These are phyloP conservation scores for Chimonanthus praecox DNA, from an alignment of 164 flowering plant species.

Conservation along the genomic window DNA sequence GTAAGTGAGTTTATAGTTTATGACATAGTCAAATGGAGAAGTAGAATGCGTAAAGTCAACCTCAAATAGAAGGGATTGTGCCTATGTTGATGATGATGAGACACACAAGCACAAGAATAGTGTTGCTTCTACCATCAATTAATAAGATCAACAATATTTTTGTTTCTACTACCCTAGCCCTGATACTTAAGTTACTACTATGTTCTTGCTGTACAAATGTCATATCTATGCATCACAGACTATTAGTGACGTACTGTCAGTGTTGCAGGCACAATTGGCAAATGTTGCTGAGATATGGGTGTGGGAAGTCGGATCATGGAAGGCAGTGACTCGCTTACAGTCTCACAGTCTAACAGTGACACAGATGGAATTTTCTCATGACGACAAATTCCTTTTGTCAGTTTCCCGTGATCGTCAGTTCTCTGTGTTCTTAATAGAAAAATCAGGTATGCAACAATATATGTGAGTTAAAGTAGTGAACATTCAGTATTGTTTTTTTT, in stretches of 20 bases:
- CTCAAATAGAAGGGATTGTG: no score
- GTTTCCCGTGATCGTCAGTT: conserved; percentile 97
- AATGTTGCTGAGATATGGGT: conserved; percentile 89
- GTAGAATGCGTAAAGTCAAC: no score
- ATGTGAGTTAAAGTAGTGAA: neutral
- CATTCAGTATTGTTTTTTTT: neutral
- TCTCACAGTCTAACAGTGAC: conserved; percentile 91
- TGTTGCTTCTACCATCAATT: no score
- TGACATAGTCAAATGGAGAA: no score
- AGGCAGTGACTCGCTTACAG: conserved; percentile 80
- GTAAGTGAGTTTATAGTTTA: no score
- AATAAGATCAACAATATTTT: no score
- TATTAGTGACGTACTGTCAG: neutral
- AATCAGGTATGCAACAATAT: conserved; percentile 42
- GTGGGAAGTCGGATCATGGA: conserved; percentile 95
- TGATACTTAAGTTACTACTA: neutral
- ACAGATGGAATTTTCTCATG: conserved; percentile 79
- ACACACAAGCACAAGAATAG: no score
- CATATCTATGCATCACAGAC: conserved; percentile 1
- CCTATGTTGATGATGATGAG: no score
- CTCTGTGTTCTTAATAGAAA: conserved; percentile 59
- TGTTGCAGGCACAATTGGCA: conserved; percentile 80
- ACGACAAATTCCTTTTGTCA: conserved; percentile 68
- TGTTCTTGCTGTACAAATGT: neutral
- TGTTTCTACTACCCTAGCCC: no score